phyloP scores from a whole-genome alignment of 1,284 basidiomycete species.

The Cryptococcus sp. region DNA sequence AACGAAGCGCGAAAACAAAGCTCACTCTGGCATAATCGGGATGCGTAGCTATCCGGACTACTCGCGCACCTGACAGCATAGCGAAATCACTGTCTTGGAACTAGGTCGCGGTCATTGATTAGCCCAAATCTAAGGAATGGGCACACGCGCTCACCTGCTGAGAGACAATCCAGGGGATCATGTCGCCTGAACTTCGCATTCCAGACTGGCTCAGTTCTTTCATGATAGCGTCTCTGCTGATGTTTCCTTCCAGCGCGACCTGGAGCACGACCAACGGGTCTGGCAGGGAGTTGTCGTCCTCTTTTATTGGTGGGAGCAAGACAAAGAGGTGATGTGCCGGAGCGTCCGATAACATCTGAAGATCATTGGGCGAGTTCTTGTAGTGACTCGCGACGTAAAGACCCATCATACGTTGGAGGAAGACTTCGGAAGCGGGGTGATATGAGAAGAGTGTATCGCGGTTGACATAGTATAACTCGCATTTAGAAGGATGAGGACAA shows the following conservation, averaged over 20 bases:
- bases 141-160: conserved; percentile 62
- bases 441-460: conserved; percentile 96
- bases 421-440: conserved; percentile 94
- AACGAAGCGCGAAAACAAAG: conserved; percentile 15
- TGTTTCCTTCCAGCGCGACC: conserved; percentile 93
- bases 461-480: conserved; percentile 94
- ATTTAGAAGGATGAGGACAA: conserved; percentile 88
- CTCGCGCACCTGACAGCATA: conserved; percentile 81
- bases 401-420: conserved; percentile 98
- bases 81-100: conserved; percentile 98
- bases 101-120: conserved; percentile 31
- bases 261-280: conserved; percentile 94
- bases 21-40: conserved; percentile 86
- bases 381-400: conserved; percentile 97
- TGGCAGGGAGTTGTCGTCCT: conserved; percentile 80
- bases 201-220: conserved; percentile 69
- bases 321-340: conserved; percentile 97
- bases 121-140: neutral
- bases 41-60: conserved; percentile 95
- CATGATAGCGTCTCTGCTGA: conserved; percentile 81
- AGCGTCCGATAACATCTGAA: conserved; percentile 94
- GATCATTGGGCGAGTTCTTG: conserved; percentile 98
- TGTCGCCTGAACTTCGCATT: conserved; percentile 71
- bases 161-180: conserved; percentile 96
- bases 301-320: conserved; percentile 83